Base-by-base conservation (phyloP, 257 asterid genomes). In the Fraxinus cuspidata region DNA sequence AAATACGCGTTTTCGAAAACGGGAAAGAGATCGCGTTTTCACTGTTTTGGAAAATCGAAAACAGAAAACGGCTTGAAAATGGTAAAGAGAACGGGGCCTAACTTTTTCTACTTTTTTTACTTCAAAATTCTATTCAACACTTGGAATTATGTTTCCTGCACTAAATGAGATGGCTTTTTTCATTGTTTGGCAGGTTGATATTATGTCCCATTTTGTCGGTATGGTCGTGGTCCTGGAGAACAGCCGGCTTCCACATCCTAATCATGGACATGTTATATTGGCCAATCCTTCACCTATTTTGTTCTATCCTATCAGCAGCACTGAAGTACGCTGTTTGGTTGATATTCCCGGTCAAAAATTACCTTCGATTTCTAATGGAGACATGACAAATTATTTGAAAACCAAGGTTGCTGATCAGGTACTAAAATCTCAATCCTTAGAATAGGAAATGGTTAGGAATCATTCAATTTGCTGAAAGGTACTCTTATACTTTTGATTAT, bases 241-340 rank as follows among this genome's bases (percentile, higher is more conserved):
- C 23, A 80, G 83, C 35, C 85, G 79, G 58, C 92, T 88, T 25
- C 88, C 92, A 19, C 83, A 79, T 35, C 86, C 88, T 19, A 86
- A 83, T 13, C 88, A 88, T 42, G 88, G 88, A 0, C 92, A 86
- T 23, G 90, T 88, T 9, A 83, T 88, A 34, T 42, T 88, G 35
- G 90, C 90, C 1, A 78, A 88, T 35, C 92, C 90, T 2, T 88
- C 90, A 1, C 90, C 90, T 0, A 79, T 88, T 29, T 34, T 84
- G n/a, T 86, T 88, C 82, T 88, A 88, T 49, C 90, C 90, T 1
- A 83, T 88, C 2, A 86, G 90, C 63, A 84, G 90, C 81, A 82
- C 87, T 0, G 86, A 88, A 66, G 87, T 84, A 3, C 87, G 90
- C 0, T 88, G 90, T 34, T 42, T 86, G 44, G 89, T 88, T 1